These are phyloP conservation scores for Gossypium aridum DNA, from an alignment of 441 rosid species.

Conservation along the genomic window DNA sequence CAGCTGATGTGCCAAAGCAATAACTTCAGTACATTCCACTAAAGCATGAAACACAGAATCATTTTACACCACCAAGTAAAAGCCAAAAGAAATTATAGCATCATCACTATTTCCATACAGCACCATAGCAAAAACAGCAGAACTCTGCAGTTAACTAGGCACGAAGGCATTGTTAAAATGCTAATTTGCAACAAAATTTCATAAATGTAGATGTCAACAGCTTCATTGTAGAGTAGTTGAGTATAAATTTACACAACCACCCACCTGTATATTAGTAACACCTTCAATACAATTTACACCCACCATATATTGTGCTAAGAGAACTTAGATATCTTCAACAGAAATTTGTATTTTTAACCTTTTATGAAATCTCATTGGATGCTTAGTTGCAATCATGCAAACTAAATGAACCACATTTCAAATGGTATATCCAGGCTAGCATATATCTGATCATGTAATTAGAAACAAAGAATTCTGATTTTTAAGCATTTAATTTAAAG, in stretches of 20 bases:
- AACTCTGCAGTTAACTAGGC: neutral
- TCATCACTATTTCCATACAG: neutral
- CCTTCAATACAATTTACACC: neutral
- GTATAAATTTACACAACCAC: neutral
- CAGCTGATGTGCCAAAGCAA: neutral
- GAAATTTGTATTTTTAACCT: neutral
- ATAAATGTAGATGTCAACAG: neutral
- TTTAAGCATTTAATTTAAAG: neutral
- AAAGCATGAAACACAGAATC: neutral
- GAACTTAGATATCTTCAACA: neutral
- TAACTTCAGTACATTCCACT: neutral
- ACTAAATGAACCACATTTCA: constrained; percentile 7
- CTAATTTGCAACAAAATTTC: constrained; percentile 8
- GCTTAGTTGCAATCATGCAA: neutral
- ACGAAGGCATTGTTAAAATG: neutral
- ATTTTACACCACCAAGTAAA: neutral
- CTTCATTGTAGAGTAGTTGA: neutral
- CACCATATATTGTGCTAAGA: neutral
- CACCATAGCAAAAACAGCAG: neutral
- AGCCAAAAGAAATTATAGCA: neutral
- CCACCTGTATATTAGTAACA: neutral
- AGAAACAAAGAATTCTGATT: neutral
- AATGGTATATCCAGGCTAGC: neutral
- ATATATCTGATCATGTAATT: neutral
- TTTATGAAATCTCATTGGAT: neutral